These are phyloP conservation scores for Phialemonium atrogriseum DNA, from an alignment of 2,329 filamentous ascomycete species.

Conservation along the genomic window DNA sequence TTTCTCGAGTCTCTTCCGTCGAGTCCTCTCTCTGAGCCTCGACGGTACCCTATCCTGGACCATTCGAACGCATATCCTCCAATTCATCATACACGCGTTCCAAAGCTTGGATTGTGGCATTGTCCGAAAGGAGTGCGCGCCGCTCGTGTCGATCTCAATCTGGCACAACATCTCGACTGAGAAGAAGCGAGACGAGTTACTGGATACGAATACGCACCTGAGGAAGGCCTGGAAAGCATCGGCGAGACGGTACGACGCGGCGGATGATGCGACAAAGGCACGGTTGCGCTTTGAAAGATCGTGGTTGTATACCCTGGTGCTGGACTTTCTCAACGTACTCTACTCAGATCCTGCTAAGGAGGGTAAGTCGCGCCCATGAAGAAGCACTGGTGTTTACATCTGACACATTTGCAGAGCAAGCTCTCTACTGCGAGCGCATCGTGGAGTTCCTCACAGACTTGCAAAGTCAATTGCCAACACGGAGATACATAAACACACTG, in stretches of 20 bases:
- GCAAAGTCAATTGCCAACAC: slow-evolving; percentile 86
- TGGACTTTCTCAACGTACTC: slow-evolving; percentile 73
- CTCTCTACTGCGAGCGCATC: slow-evolving; percentile 87
- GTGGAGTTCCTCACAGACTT: slow-evolving; percentile 84
- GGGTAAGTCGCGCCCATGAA: too few relatives aligned
- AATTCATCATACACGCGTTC: slow-evolving; percentile 85
- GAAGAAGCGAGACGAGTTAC: slow-evolving; percentile 59
- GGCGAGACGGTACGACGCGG: slow-evolving; percentile 76
- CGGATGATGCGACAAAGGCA: slow-evolving; percentile 70
- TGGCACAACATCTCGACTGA: slow-evolving; percentile 91
- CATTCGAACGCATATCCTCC: slow-evolving; percentile 75
- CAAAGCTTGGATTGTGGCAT: slow-evolving; percentile 85
- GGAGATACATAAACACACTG: slow-evolving; percentile 86
- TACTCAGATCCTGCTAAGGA: slow-evolving; percentile 46
- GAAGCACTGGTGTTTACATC: slow-evolving; percentile 8
- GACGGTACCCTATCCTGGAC: slow-evolving; percentile 57
- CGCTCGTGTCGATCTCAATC: slow-evolving; percentile 85
- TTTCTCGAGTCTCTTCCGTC: slow-evolving; percentile 84
- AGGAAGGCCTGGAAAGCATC: slow-evolving; percentile 88
- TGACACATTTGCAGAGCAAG: slow-evolving; percentile 40
- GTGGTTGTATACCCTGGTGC: slow-evolving; percentile 80
- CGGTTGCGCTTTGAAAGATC: slow-evolving; percentile 83
- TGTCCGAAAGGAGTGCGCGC: slow-evolving; percentile 92
- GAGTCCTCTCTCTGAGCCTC: slow-evolving; percentile 78
- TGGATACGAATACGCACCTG: slow-evolving; percentile 66